Conservation (phyloP, 2,329 filamentous ascomycete species). For the Fusarium tuaranense region DNA sequence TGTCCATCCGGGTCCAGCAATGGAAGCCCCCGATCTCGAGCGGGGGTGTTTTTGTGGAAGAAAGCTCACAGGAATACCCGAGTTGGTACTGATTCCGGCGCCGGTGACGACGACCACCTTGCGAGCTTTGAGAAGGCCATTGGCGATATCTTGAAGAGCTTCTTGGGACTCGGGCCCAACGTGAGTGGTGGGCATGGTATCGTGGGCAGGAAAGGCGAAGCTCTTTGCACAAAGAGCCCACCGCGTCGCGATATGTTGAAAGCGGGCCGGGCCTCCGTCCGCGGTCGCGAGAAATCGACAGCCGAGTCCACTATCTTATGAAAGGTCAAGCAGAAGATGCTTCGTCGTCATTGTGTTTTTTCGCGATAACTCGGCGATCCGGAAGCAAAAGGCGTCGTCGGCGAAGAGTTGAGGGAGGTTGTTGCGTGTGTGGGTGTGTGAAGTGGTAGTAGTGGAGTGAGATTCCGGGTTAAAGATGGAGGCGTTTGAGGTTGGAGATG, state of each 20-base stretch:
- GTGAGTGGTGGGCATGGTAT: constrained; percentile 75
- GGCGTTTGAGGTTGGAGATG: constrained; percentile 29
- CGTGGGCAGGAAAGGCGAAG: constrained; percentile 38
- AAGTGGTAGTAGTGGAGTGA: constrained; percentile 24
- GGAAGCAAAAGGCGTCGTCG: background rate
- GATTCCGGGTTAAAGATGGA: constrained; percentile 34
- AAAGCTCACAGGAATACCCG: constrained; percentile 73
- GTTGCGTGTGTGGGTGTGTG: background rate
- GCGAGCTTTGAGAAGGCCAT: constrained; percentile 71
- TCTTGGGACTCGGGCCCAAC: constrained; percentile 63
- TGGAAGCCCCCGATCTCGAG: constrained; percentile 8
- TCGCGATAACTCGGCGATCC: background rate
- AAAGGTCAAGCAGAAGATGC: constrained; percentile 1
- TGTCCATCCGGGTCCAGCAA: background rate
- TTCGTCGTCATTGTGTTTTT: constrained; percentile 37
- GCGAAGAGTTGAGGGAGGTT: background rate
- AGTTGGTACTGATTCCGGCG: constrained; percentile 81
- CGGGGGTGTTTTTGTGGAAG: constrained; percentile 1
- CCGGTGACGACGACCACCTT: constrained; percentile 80
- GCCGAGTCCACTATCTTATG: constrained; percentile 22
- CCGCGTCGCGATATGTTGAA: constrained; percentile 41
- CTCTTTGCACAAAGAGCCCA: constrained; percentile 24
- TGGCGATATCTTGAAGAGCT: constrained; percentile 73
- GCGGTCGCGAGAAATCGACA: constrained; percentile 37
- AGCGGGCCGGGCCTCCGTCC: constrained; percentile 17